A percentile compares a stretch with the other conserved stretches of the same genome.
phyloP scores from a whole-genome alignment of 495 filamentous ascomycete species.

The Penicillium turbatum region DNA sequence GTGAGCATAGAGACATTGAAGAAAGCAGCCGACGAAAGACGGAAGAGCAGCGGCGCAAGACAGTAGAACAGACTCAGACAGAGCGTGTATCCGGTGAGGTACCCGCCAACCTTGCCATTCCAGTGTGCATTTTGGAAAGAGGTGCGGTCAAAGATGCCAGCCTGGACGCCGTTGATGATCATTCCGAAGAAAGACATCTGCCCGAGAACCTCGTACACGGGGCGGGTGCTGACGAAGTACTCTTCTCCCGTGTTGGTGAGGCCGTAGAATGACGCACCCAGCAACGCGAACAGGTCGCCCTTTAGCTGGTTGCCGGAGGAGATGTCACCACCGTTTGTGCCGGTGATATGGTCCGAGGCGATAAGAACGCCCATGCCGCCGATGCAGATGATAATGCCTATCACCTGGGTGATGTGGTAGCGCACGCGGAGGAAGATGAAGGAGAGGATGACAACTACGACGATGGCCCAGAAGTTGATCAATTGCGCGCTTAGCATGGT shows the following conservation, averaged over 20 bases:
- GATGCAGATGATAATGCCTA: slow-evolving; percentile 85
- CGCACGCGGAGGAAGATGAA: slow-evolving; percentile 78
- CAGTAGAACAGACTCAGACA: slow-evolving; percentile 81
- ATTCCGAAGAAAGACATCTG: slow-evolving; percentile 87
- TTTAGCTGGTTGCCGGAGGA: slow-evolving; percentile 66
- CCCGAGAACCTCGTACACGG: slow-evolving; percentile 89
- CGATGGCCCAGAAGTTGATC: slow-evolving; percentile 98
- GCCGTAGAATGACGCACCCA: slow-evolving; percentile 88
- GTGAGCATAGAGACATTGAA: slow-evolving; percentile 95
- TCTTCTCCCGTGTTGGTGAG: slow-evolving; percentile 87
- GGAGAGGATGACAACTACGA: slow-evolving; percentile 82
- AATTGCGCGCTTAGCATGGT: slow-evolving; percentile 87
- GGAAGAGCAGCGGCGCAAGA: slow-evolving; percentile 78
- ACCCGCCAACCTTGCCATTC: slow-evolving; percentile 67
- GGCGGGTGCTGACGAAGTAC: slow-evolving; percentile 80
- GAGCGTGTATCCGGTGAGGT: slow-evolving; percentile 82
- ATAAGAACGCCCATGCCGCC: slow-evolving; percentile 89
- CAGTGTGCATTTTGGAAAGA: slow-evolving; percentile 64
- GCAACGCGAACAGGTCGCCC: slow-evolving; percentile 86
- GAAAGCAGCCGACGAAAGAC: slow-evolving; percentile 85
- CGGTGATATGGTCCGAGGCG: slow-evolving; percentile 78
- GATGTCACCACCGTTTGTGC: slow-evolving; percentile 57
- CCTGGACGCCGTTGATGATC: slow-evolving; percentile 86
- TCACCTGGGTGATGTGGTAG: slow-evolving; percentile 78
- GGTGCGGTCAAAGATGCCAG: slow-evolving; percentile 80